These are phyloP conservation scores for Nicotiana undulata DNA, from an alignment of 257 asterid species.

Conservation along the genomic window DNA sequence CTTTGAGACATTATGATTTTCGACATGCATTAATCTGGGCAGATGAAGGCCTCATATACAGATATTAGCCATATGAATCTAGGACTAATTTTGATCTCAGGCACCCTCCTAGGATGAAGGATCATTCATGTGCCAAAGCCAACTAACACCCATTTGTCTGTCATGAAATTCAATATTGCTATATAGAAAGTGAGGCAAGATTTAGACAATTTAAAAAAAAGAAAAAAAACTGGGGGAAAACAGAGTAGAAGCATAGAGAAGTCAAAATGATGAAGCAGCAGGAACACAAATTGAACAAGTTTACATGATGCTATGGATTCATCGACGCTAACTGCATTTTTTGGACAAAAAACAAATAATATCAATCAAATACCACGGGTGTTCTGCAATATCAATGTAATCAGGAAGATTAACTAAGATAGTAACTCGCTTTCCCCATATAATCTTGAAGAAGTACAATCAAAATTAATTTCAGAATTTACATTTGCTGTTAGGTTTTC, in stretches of 20 bases:
- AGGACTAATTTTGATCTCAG: neutral
- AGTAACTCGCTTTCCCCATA: neutral
- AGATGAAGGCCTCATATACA: neutral
- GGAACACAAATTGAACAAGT: neutral
- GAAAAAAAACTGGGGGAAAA: neutral
- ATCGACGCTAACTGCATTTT: neutral
- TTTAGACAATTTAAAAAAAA: neutral
- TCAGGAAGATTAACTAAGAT: neutral
- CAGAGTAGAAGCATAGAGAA: neutral
- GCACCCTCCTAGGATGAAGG: neutral
- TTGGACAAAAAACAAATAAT: neutral
- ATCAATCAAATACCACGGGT: neutral
- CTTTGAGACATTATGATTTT: neutral
- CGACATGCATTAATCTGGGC: neutral
- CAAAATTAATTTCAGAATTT: slow-evolving; percentile 17
- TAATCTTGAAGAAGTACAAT: slow-evolving; percentile 14
- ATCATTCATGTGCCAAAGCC: neutral
- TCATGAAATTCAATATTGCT: neutral
- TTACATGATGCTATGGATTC: neutral
- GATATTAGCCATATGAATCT: neutral
- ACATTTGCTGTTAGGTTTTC: slow-evolving; percentile 35
- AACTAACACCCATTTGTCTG: neutral
- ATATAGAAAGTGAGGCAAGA: neutral
- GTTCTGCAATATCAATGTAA: neutral
- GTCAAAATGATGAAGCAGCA: neutral